Percentiles rank a stretch among this genome's conserved stretches.
phyloP scores from a whole-genome alignment of 441 rosid genomes.

The Bruguiera hainesii region DNA sequence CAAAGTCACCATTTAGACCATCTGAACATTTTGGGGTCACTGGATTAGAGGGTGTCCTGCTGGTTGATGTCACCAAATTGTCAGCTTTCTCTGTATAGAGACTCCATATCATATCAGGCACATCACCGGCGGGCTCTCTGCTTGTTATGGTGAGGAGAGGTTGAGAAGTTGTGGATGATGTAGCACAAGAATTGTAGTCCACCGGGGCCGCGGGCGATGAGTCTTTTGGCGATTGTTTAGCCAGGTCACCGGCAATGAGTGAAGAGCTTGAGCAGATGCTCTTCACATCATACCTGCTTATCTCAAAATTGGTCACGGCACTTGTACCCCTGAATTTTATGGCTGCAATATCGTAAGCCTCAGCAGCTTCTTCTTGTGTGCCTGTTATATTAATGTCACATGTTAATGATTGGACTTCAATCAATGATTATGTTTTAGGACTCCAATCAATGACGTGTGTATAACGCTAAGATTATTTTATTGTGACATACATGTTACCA shows the following conservation, averaged over 20 bases:
- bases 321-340: constrained; percentile 86
- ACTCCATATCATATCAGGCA: constrained; percentile 42
- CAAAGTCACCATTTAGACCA: constrained; percentile 25
- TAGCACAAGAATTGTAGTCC: constrained; percentile 34
- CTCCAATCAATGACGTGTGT: too few relatives aligned
- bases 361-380: constrained; percentile 99
- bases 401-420: too few relatives aligned
- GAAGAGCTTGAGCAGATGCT: constrained; percentile 66
- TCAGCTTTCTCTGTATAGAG: constrained; percentile 22
- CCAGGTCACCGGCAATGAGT: constrained; percentile 59
- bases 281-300: constrained; percentile 59
- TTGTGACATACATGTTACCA: too few relatives aligned
- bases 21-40: constrained; percentile 29
- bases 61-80: constrained; percentile 20
- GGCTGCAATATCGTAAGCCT: constrained; percentile 90
- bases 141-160: constrained; percentile 28
- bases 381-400: constrained; percentile 29
- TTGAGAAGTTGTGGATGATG: constrained; percentile 28
- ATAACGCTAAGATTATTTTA: too few relatives aligned
- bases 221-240: constrained; percentile 48
- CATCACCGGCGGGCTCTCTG: constrained; percentile 36
- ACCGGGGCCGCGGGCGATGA: constrained; percentile 18
- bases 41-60: constrained; percentile 20
- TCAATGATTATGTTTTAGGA: too few relatives aligned
- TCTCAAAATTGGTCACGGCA: constrained; percentile 95